These are phyloP conservation scores for Asterochloris sp. DNA, from an alignment of 139 green algal genomes.

Conservation along the genomic window DNA sequence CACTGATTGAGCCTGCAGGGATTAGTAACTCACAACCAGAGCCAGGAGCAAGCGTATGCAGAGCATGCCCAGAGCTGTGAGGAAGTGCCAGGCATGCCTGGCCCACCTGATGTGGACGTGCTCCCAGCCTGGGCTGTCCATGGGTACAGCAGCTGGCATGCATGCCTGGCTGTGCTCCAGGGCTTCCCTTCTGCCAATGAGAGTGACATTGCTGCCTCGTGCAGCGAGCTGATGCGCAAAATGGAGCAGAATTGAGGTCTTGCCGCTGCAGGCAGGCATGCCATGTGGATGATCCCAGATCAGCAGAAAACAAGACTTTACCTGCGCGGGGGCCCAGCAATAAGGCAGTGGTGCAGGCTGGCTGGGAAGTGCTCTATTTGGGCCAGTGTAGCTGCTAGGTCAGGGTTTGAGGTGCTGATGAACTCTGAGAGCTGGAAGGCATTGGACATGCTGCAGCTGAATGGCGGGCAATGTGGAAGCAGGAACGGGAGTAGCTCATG, in stretches of 20 bases:
- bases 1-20: not conserved
- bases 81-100: not conserved
- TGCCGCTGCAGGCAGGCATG: conserved; percentile 2
- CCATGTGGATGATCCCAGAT: not conserved
- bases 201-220: not conserved
- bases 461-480: no score
- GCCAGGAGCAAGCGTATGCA: not conserved
- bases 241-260: conserved; percentile 15
- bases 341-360: conserved; percentile 1
- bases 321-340: conserved; percentile 5
- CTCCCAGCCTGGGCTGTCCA: not conserved
- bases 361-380: not conserved
- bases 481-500: no score
- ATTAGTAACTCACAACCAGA: not conserved
- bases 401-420: not conserved
- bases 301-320: not conserved
- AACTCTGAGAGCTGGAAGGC: no score
- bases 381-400: not conserved
- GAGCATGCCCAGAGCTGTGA: no score
- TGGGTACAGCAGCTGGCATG: conserved; percentile 2
- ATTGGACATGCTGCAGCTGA: no score
- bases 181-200: not conserved
- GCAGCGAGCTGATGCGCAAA: conserved; percentile 14
- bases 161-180: not conserved
- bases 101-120: not conserved